Percentiles rank a stretch among this genome's conserved stretches.
These are phyloP conservation scores for Fusarium protoensiforme DNA, from an alignment of 2,329 filamentous ascomycete genomes.

Conservation along the genomic window DNA sequence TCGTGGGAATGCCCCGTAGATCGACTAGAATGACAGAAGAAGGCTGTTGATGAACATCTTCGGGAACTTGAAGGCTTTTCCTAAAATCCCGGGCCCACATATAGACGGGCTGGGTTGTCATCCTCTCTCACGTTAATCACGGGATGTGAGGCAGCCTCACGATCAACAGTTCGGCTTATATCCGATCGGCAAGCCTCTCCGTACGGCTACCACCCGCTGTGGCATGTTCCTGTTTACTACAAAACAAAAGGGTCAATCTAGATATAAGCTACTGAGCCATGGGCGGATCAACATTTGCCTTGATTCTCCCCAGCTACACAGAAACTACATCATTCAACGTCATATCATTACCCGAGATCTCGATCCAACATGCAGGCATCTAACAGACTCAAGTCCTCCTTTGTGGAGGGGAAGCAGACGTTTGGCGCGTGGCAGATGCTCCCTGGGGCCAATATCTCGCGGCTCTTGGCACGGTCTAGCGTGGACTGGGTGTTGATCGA, in stretches of 20 bases:
- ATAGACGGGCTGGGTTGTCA: background rate
- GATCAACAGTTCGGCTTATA: background rate
- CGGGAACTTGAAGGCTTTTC: background rate
- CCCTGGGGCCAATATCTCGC: conserved; percentile 68
- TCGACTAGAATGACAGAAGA: background rate
- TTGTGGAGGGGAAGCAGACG: conserved; percentile 58
- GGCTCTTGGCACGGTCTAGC: conserved; percentile 67
- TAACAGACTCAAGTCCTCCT: conserved; percentile 59
- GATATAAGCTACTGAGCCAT: background rate
- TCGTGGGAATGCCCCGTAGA: background rate
- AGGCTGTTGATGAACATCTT: background rate
- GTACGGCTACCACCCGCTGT: background rate
- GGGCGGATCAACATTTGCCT: background rate
- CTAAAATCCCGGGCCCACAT: background rate
- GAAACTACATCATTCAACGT: background rate
- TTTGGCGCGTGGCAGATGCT: conserved; percentile 72
- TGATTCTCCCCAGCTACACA: background rate
- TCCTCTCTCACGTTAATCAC: background rate
- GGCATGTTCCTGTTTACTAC: background rate
- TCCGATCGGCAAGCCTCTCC: background rate
- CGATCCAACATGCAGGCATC: conserved; percentile 51
- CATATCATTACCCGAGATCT: background rate
- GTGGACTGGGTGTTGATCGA: conserved; percentile 73
- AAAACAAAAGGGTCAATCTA: background rate
- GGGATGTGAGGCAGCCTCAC: background rate